Evolutionary conservation across 1,139 yeast genomes (phyloP), one percentile per base, ranked within the genome.

Genomic region (Protomyces pachydermus): DNA sequence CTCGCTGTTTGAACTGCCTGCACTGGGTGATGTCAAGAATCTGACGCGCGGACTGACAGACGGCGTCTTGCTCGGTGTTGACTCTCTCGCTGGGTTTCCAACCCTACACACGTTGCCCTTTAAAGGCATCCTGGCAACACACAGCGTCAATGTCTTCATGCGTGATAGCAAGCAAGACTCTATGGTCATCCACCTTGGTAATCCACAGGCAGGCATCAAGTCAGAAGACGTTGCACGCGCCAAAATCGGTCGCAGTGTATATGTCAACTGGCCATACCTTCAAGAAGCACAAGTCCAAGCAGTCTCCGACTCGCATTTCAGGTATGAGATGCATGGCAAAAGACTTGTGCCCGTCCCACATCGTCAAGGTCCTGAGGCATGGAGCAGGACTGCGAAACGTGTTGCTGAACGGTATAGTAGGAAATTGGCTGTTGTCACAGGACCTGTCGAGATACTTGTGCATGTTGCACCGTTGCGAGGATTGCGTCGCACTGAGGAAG

Each of bases 41-140:
- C 34, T 82, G 61, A 78, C 79, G 55, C 81, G 81, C 67, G 95
- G 93, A 3, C 79, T 91, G 65, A 77, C 83, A 57, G 80, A 82
- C 39, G 88, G 88, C 65, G 96, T 91, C 10, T 79, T 82, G 67
- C 76, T 82, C 2, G 98, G 98, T 55, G 78, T 77, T 35, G 81
- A 86, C 3, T 78, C 88, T 61, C 78, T 88, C 65, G 96, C 97
- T 16, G 97, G 98, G 1, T 93, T 95, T 81, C 98, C 98, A 64
- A 80, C 93, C 16, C 79, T 93, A 71, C 76, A 82, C 58, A 83
- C 95, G 0, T 76, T 93, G 56, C 86, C 91, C 3, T 87, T 85
- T 71, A 75, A 79, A 0, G 76, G 80, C 69, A 76, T 78, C 57
- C 76, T 88, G 68, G 69, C 66, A 9, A 82, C 80, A 62, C 86